A percentile compares a stretch with the other conserved stretches of the same genome.
Evolutionary conservation across 139 green algal genomes (phyloP).

Genomic region (Zygnema circumcarinatum): DNA sequence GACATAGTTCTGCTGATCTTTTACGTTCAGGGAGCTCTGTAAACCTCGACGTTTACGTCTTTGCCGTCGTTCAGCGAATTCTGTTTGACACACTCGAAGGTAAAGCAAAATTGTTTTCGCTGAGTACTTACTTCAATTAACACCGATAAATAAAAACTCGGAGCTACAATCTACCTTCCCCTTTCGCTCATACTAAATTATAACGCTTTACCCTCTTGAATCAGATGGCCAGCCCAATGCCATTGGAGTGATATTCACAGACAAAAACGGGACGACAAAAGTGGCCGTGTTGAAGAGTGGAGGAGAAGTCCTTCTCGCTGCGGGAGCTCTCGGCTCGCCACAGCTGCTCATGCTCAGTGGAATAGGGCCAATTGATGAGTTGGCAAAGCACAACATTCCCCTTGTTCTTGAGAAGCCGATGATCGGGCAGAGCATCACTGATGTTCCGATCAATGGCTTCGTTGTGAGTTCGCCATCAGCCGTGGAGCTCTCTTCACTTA

Average conservation of each 20-base stretch:
- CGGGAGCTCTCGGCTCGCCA: slow-evolving; percentile 29
- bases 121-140: neutral
- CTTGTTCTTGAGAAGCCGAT: slow-evolving; percentile 6
- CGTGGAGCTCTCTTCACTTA: slow-evolving; percentile 11
- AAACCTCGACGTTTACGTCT: slow-evolving; percentile 8
- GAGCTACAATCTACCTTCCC: neutral
- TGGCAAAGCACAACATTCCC: slow-evolving; percentile 23
- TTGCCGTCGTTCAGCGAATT: slow-evolving; percentile 6
- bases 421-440: slow-evolving; percentile 17
- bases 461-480: slow-evolving; percentile 1
- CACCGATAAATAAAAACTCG: neutral
- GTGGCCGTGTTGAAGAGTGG: neutral
- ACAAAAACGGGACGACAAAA: neutral
- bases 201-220: neutral
- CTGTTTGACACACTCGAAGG: neutral
- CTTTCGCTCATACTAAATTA: neutral
- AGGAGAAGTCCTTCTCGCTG: slow-evolving; percentile 36
- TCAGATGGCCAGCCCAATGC: slow-evolving; percentile 1
- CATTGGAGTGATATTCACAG: slow-evolving; percentile 24
- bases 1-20: slow-evolving; percentile 15
- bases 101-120: neutral
- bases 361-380: slow-evolving; percentile 19
- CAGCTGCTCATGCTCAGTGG: slow-evolving; percentile 47
- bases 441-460: slow-evolving; percentile 37
- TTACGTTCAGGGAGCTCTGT: neutral